Base-by-base conservation (phyloP, 768 basidiomycete species). In the Boletus rubroflammeus region DNA sequence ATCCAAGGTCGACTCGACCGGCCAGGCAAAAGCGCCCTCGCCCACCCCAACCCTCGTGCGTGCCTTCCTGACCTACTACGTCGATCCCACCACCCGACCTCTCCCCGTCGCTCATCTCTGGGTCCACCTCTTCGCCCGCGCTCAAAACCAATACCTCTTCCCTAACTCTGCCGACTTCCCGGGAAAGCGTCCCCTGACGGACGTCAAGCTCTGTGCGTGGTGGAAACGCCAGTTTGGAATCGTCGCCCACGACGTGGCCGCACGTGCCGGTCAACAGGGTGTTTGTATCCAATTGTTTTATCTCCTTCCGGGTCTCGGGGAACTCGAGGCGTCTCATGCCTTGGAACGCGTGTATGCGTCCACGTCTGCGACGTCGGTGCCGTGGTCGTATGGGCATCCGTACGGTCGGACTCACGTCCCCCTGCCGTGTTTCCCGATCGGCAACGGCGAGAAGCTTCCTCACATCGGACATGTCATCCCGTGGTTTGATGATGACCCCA, bases 401-500 rank as follows among this genome's bases (percentile, higher is more conserved):
- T 94, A 93, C 62, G 72, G 76, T 0, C 67, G 73, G 56, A 66
- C 59, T 6, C 69, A 75, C 10, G 67, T 74, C 10, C 62, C 79
- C 66, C 75, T 78, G 48, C 63, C 76, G 62, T 66, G 81, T 77
- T 55, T 72, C 65, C 75, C 36, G 81, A 76, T 62, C 75, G 76
- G 14, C 46, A 60, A 59, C 3, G 58, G 67, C 1, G 71, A 73
- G 46, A 47, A 50, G 45, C 11, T 10, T 62, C 57, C 39, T 49
- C 60, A 59, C 69, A 74, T 95, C 29, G 92, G 89, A 0, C 79
- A 84, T 51, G 81, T 81, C 48, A 86, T 99, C 21, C 97, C 97
- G 2, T 86, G 82, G 51, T 93, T 98, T 66, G 90, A 93, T n/a
- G 97, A 99, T 64, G 94, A 97, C 69, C 95, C 97, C 7, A 98